phyloP scores from a whole-genome alignment of 2,329 filamentous ascomycete species.

The Xylariaceae sp. region DNA sequence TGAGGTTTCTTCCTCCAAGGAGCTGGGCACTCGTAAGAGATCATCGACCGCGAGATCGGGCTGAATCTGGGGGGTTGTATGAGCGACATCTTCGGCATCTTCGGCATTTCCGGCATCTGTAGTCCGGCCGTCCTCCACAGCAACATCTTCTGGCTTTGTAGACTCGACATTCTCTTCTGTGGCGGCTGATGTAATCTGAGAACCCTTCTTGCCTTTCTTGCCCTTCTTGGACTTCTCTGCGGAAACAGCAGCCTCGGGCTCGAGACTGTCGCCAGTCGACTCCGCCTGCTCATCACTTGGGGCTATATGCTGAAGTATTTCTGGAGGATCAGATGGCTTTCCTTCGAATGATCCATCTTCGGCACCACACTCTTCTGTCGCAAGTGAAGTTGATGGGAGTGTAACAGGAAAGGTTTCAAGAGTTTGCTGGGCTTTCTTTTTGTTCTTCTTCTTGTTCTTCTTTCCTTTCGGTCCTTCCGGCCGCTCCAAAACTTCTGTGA shows the following conservation, averaged over 20 bases:
- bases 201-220: not conserved
- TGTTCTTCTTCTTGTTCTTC: slow-evolving; percentile 35
- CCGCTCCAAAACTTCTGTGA: slow-evolving; percentile 25
- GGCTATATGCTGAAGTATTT: too few relatives aligned
- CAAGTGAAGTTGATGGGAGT: not conserved
- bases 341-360: slow-evolving; percentile 13
- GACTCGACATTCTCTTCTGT: too few relatives aligned
- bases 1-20: too few relatives aligned
- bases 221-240: not conserved
- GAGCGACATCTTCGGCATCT: not conserved
- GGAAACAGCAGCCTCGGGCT: not conserved
- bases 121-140: not conserved
- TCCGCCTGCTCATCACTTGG: not conserved
- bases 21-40: too few relatives aligned
- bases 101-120: not conserved
- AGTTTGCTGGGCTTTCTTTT: slow-evolving; percentile 27
- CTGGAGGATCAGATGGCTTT: not conserved
- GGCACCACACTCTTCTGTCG: not conserved
- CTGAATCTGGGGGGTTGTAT: too few relatives aligned
- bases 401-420: slow-evolving; percentile 2
- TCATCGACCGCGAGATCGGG: too few relatives aligned
- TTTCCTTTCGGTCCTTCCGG: slow-evolving; percentile 26
- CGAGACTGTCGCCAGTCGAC: slow-evolving; percentile 4
- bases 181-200: not conserved
- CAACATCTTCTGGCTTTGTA: too few relatives aligned